A percentile compares a stretch with the other conserved stretches of the same genome.
Conservation (phyloP, 2,329 filamentous ascomycete genomes). For the Plenodomus tracheiphilus region DNA sequence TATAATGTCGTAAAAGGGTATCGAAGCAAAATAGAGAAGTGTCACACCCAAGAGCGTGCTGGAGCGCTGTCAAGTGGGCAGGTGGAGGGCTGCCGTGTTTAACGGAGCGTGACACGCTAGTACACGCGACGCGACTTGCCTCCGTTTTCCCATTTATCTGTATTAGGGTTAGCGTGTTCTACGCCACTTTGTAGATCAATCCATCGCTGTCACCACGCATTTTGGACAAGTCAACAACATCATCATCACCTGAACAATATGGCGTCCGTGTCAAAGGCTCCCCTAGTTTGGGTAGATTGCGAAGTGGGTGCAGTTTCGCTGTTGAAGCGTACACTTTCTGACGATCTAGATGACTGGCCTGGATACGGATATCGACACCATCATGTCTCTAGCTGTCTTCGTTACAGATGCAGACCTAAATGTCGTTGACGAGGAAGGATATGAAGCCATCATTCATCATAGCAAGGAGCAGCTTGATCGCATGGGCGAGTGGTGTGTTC, state of each 20-base stretch:
- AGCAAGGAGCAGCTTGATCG: constrained; percentile 67
- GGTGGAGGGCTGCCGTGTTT: constrained; percentile 27
- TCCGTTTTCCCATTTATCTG: constrained; percentile 10
- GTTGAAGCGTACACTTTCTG: constrained; percentile 12
- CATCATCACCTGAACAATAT: constrained; percentile 22
- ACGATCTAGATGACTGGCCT: constrained; percentile 84
- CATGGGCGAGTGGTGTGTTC: constrained; percentile 90
- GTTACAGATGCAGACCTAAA: constrained; percentile 81
- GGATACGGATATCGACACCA: constrained; percentile 75
- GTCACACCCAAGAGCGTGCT: neutral
- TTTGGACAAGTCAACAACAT: neutral
- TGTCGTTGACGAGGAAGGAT: constrained; percentile 74
- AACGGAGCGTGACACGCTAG: constrained; percentile 22
- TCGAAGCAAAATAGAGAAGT: constrained; percentile 16
- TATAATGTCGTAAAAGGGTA: constrained; percentile 14
- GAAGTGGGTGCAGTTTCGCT: constrained; percentile 51
- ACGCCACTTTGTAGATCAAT: constrained; percentile 1
- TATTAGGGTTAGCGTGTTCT: constrained; percentile 7
- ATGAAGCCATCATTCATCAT: constrained; percentile 79
- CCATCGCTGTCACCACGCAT: neutral
- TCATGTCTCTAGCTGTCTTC: constrained; percentile 90
- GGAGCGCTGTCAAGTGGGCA: constrained; percentile 19
- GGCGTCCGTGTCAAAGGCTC: constrained; percentile 61
- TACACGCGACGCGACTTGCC: constrained; percentile 25
- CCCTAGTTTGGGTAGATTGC: constrained; percentile 86